Evolutionary conservation across 192 early-diverging fungal species (phyloP).

Genomic region (Funneliformis mosseae): DNA sequence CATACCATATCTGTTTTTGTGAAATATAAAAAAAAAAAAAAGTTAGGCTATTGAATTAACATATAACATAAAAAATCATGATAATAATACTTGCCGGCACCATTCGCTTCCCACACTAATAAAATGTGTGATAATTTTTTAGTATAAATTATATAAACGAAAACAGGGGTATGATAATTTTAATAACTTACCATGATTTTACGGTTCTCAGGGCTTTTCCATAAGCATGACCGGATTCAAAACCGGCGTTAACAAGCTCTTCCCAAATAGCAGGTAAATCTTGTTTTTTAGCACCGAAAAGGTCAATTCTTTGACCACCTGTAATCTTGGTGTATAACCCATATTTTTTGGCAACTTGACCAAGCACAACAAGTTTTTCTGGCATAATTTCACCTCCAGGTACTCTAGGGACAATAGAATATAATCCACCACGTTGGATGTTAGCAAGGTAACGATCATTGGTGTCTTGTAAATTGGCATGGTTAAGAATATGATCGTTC

Average conservation of each 20-base stretch:
- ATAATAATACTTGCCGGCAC: slow-evolving; percentile 40
- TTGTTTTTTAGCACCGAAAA: slow-evolving; percentile 69
- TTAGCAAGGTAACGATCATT: slow-evolving; percentile 72
- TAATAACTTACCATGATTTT: slow-evolving; percentile 51
- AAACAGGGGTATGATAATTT: background rate
- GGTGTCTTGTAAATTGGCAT: slow-evolving; percentile 60
- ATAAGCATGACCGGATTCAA: slow-evolving; percentile 72
- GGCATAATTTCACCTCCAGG: slow-evolving; percentile 70
- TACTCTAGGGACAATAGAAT: slow-evolving; percentile 65
- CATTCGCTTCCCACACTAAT: slow-evolving; percentile 58
- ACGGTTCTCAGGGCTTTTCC: slow-evolving; percentile 71
- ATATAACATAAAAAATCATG: background rate
- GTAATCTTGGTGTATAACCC: slow-evolving; percentile 69
- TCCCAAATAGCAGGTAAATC: slow-evolving; percentile 71
- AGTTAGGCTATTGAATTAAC: background rate
- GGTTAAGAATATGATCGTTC: slow-evolving; percentile 67
- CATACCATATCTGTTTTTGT: slow-evolving; percentile 54
- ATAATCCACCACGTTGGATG: slow-evolving; percentile 70
- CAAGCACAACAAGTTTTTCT: slow-evolving; percentile 63
- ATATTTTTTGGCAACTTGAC: slow-evolving; percentile 64
- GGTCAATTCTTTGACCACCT: slow-evolving; percentile 69
- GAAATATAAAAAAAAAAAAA: background rate
- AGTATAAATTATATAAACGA: no score
- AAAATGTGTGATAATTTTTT: no score
- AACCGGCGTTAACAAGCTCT: slow-evolving; percentile 59